A percentile compares a stretch with the other conserved stretches of the same genome.
Conservation (phyloP, 1,284 basidiomycete genomes). For the Cutaneotrichosporon mucoides region DNA sequence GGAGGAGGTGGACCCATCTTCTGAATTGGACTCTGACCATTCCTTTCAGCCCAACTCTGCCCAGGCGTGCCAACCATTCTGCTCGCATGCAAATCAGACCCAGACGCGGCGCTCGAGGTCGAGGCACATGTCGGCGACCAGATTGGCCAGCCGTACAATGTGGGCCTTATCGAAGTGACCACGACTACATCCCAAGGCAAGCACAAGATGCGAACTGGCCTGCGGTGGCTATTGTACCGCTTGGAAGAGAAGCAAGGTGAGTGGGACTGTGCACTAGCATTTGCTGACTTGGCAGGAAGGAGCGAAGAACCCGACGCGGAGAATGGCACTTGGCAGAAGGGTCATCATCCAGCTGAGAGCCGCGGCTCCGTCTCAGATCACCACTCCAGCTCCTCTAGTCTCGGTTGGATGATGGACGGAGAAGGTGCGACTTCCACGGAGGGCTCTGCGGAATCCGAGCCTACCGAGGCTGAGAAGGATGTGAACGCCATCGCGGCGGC, state of each 20-base stretch:
- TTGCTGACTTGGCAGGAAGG: background rate
- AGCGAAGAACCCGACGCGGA: background rate
- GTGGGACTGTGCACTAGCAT: slow-evolving; percentile 5
- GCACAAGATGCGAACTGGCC: slow-evolving; percentile 46
- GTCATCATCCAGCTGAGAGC: background rate
- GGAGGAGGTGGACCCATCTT: background rate
- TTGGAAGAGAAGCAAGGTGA: slow-evolving; percentile 40
- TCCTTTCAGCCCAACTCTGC: slow-evolving; percentile 21
- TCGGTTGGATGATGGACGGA: slow-evolving; percentile 34
- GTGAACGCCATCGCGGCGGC: background rate
- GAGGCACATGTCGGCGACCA: slow-evolving; percentile 42
- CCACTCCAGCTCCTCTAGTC: slow-evolving; percentile 29
- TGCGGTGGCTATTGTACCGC: slow-evolving; percentile 45
- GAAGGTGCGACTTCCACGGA: slow-evolving; percentile 10
- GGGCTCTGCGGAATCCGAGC: slow-evolving; percentile 6
- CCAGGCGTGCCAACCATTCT: slow-evolving; percentile 37
- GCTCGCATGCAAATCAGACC: slow-evolving; percentile 48
- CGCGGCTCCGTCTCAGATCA: slow-evolving; percentile 11
- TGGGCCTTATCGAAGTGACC: slow-evolving; percentile 47
- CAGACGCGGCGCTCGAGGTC: slow-evolving; percentile 29
- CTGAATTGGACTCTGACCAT: too few species aligned
- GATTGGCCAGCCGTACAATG: slow-evolving; percentile 44
- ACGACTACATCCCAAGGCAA: slow-evolving; percentile 38
- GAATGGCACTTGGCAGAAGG: background rate
- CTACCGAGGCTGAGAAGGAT: background rate